Conservation (phyloP, 2,329 filamentous ascomycete genomes). For the Pestalotiopsis sp. region DNA sequence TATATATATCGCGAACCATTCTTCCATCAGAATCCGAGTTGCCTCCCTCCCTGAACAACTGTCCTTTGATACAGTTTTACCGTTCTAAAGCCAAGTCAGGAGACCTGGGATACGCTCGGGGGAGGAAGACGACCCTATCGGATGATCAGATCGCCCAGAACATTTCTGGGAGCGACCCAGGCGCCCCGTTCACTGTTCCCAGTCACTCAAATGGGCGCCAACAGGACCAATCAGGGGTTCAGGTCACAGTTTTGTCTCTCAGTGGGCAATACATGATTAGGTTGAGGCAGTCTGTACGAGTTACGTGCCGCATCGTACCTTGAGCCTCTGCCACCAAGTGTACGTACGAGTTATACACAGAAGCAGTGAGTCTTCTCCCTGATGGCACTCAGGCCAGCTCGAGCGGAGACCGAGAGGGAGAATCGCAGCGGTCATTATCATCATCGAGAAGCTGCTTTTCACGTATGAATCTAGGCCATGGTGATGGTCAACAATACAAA, state of each 20-base stretch:
- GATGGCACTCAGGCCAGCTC: not conserved
- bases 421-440: not conserved
- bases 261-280: not conserved
- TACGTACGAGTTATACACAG: no score
- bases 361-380: not conserved
- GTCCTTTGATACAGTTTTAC: not conserved
- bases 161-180: not conserved
- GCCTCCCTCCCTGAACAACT: not conserved
- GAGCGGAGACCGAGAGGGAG: not conserved
- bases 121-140: not conserved
- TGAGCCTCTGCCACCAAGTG: no score
- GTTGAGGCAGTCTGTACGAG: not conserved
- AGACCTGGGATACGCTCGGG: not conserved
- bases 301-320: no score
- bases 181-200: not conserved
- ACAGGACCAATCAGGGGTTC: not conserved
- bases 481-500: not conserved
- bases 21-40: no score
- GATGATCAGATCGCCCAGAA: not conserved
- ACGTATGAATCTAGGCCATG: no score
- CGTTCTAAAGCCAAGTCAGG: not conserved
- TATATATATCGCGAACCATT: no score
- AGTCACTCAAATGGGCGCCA: constrained; percentile 4
- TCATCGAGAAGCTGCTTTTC: no score
- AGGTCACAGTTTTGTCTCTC: not conserved